Evolutionary conservation across 2,329 filamentous ascomycete genomes (phyloP).

Genomic region (Cladosporium oxysporum): DNA sequence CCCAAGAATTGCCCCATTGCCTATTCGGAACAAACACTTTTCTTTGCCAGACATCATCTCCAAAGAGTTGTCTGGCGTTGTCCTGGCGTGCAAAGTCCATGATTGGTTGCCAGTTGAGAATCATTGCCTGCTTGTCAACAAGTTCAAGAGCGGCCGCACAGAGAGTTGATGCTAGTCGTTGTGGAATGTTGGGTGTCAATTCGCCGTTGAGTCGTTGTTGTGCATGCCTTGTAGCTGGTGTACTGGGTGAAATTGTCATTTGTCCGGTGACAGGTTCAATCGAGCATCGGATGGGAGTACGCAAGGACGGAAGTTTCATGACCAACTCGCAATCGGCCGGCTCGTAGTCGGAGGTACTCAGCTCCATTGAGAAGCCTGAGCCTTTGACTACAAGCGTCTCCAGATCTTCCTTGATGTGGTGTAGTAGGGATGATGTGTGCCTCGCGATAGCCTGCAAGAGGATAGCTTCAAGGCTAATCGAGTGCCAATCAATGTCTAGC

Average conservation of each 20-base stretch:
- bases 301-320: conserved; percentile 68
- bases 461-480: conserved; percentile 72
- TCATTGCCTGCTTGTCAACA: conserved; percentile 61
- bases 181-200: conserved; percentile 59
- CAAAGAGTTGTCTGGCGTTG: conserved; percentile 62
- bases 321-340: conserved; percentile 68
- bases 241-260: conserved; percentile 66
- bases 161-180: conserved; percentile 62
- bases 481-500: conserved; percentile 65
- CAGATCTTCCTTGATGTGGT: conserved; percentile 48
- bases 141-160: conserved; percentile 63
- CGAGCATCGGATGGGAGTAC: conserved; percentile 58
- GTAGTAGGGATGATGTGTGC: conserved; percentile 64
- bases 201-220: conserved; percentile 68
- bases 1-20: conserved; percentile 74
- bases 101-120: conserved; percentile 64
- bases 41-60: conserved; percentile 63
- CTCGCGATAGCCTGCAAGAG: conserved; percentile 72
- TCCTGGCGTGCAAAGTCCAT: conserved; percentile 51
- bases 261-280: conserved; percentile 79
- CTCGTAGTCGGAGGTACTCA: conserved; percentile 61
- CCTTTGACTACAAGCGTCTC: conserved; percentile 1
- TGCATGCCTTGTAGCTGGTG: conserved; percentile 44
- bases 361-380: conserved; percentile 57
- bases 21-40: conserved; percentile 66